Evolutionary conservation across 2,329 filamentous ascomycete species (phyloP), one percentile per base, ranked within the genome.

Genomic region (Colletotrichum sublineola): DNA sequence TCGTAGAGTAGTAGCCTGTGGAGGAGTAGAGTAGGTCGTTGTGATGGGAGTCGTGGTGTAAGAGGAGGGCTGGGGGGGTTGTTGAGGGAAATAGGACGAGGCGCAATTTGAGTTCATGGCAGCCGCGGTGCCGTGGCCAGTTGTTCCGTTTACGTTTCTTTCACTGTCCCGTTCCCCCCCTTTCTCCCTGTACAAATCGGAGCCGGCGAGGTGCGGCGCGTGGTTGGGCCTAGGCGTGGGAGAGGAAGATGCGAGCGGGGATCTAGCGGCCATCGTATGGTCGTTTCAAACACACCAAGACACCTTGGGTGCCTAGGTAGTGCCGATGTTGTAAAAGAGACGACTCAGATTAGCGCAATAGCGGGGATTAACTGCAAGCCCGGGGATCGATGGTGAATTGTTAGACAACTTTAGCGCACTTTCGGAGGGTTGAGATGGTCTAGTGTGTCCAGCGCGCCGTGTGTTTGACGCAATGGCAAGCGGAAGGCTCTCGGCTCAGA

Each of bases 21-120:
- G 50, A 33, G 46, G 52, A 18, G n/a, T n/a, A 44, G 29, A 64
- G 29, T 66, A 52, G 8, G 62, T 38, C 46, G 53, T 18, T 20
- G 57, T 53, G 60, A 8, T n/a, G 15, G 60, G 14, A 52, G 33
- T 38, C 60, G 44, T 12, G 60, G 33, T 63, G 60, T 40, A 40
- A 38, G 60, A 52, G 12, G 46, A 63, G 44, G 33, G 33, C 33
- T 52, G 46, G 48, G 46, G 20, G 33, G 68, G 69, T 62, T 60
- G 69, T 55, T 70, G 70, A 50, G 70, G 66, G 53, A 72, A 68
- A 61, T 70, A 72, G 38, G 64, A 71, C 12, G 72, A 65, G 53
- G 52, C 73, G 63, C 42, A 56, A 64, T 69, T 73, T 60, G 70
- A 57, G 52, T 66, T 73, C 64, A 46, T 42, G 55, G 56, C 48